Evolutionary conservation across 495 filamentous ascomycete genomes (phyloP).

Genomic region (Aspergillus taichungensis): DNA sequence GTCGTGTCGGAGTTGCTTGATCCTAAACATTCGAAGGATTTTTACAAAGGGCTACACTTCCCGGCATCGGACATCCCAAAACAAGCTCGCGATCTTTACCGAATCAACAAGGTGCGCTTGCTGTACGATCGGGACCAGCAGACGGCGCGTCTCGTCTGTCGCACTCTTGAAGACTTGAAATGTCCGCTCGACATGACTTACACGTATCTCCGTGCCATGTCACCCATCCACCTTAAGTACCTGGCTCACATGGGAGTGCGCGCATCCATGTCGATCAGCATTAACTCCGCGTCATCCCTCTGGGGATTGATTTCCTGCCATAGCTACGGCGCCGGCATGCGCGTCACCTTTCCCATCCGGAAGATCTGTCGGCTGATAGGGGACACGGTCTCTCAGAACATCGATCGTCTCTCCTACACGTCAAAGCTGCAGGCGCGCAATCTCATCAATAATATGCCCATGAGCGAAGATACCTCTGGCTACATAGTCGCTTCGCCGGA

Average conservation of each 20-base stretch:
- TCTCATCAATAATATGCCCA: conserved; percentile 49
- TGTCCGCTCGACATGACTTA: conserved; percentile 77
- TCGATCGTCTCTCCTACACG: conserved; percentile 82
- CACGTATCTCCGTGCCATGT: conserved; percentile 73
- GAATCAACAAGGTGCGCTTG: conserved; percentile 43
- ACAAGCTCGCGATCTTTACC: conserved; percentile 71
- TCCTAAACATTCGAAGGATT: conserved; percentile 65
- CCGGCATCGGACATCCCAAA: conserved; percentile 86
- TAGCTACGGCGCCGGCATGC: conserved; percentile 73
- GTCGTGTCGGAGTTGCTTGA: conserved; percentile 88
- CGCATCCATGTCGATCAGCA: conserved; percentile 90
- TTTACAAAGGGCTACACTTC: conserved; percentile 87
- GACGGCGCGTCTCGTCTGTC: conserved; percentile 72
- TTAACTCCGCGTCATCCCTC: conserved; percentile 73
- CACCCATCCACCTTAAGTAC: conserved; percentile 87
- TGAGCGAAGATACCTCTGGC: conserved; percentile 74
- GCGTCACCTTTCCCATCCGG: conserved; percentile 82
- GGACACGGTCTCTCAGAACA: conserved; percentile 78
- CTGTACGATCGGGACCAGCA: conserved; percentile 31
- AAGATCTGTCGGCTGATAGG: conserved; percentile 93
- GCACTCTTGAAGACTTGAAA: conserved; percentile 64
- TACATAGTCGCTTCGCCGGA: conserved; percentile 91
- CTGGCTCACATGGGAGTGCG: conserved; percentile 84
- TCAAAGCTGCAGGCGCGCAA: conserved; percentile 59
- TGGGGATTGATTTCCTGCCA: conserved; percentile 92